phyloP scores from a whole-genome alignment of 169 alveolate species.

The Cryptosporidium ryanae region DNA sequence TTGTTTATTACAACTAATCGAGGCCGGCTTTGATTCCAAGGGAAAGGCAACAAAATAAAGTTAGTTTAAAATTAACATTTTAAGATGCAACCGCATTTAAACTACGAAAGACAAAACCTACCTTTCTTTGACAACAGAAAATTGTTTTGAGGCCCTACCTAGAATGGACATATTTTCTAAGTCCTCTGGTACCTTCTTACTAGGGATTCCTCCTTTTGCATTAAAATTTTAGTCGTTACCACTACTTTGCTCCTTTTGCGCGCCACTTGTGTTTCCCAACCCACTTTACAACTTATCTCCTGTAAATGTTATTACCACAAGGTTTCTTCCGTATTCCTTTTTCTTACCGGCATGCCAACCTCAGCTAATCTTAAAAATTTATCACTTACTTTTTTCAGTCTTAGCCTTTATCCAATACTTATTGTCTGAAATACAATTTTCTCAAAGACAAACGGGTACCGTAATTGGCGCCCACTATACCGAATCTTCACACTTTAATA shows the following conservation, averaged over 20 bases:
- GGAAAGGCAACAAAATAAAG: background rate
- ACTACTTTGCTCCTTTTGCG: conserved; percentile 7
- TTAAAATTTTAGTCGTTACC: conserved; percentile 8
- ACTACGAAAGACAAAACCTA: background rate
- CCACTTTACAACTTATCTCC: background rate
- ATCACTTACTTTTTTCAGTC: no score
- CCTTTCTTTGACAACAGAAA: conserved; percentile 66
- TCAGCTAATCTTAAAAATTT: no score
- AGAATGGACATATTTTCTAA: conserved; percentile 28
- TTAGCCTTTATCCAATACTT: no score
- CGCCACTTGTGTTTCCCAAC: background rate
- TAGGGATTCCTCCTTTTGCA: no score
- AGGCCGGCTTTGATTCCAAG: conserved; percentile 29
- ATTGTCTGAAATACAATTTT: background rate
- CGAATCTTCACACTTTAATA: background rate
- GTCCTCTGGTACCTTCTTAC: no score
- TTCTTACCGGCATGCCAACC: no score
- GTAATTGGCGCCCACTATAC: conserved; percentile 1
- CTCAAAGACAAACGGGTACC: background rate
- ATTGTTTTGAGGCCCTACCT: conserved; percentile 44
- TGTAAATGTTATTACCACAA: background rate
- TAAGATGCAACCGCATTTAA: background rate
- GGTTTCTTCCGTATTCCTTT: no score
- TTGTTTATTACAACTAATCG: conserved; percentile 67
- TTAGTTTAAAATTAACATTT: background rate